These are phyloP conservation scores for Garcia nutans DNA, from an alignment of 345 rosid genomes.

Conservation along the genomic window DNA sequence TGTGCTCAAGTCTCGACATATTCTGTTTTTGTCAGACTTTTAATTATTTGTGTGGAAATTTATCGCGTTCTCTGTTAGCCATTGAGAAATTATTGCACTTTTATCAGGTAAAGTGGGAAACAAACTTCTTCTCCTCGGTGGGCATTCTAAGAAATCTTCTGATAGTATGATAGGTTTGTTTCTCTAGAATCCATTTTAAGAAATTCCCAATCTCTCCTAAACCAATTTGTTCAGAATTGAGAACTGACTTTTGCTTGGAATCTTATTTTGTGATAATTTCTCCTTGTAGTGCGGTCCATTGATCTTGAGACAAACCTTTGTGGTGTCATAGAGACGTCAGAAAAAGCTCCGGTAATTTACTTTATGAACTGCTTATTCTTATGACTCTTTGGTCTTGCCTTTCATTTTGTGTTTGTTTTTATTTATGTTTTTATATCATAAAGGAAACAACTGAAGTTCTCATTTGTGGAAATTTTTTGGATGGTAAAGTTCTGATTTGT, in stretches of 20 bases:
- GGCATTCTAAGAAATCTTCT: slow-evolving; percentile 66
- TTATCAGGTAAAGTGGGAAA: slow-evolving; percentile 75
- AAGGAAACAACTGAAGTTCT: not conserved
- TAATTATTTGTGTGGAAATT: slow-evolving; percentile 5
- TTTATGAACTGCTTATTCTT: not conserved
- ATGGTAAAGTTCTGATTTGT: slow-evolving; percentile 17
- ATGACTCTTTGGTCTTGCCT: not conserved
- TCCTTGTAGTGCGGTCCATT: slow-evolving; percentile 66
- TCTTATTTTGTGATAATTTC: slow-evolving; percentile 18
- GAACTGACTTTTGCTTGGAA: slow-evolving; percentile 18
- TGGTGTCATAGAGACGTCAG: slow-evolving; percentile 63
- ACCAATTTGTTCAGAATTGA: not conserved
- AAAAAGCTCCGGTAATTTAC: slow-evolving; percentile 69
- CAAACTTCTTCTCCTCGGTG: slow-evolving; percentile 78
- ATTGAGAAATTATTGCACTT: slow-evolving; percentile 7
- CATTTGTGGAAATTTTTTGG: slow-evolving; percentile 9
- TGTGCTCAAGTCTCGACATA: not conserved
- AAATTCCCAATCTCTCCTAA: slow-evolving; percentile 7
- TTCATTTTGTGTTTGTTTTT: not conserved
- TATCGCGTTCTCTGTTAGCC: slow-evolving; percentile 5
- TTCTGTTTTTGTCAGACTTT: slow-evolving; percentile 3
- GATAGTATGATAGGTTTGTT: slow-evolving; percentile 64
- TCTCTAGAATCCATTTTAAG: slow-evolving; percentile 12
- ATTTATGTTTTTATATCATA: not conserved
- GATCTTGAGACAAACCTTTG: slow-evolving; percentile 61